Percentiles rank a stretch among this genome's conserved stretches.
These are phyloP conservation scores for Trebouxia gelatinosa DNA, from an alignment of 163 green algal species.

Conservation along the genomic window DNA sequence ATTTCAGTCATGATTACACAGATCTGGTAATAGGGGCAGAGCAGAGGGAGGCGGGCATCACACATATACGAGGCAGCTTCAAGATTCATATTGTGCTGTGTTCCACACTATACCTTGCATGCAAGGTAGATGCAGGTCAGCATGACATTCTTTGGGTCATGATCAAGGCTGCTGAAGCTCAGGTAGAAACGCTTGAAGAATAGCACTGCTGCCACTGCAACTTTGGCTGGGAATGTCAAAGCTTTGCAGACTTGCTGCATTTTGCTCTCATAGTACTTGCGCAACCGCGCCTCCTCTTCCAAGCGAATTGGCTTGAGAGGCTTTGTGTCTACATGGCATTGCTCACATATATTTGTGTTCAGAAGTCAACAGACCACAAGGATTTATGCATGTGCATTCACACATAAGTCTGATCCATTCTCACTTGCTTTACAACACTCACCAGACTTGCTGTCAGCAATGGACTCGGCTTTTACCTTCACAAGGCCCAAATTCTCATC, in stretches of 20 bases:
- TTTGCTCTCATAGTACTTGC: slow-evolving; percentile 55
- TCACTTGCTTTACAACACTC: neutral
- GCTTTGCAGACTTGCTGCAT: slow-evolving; percentile 52
- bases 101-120: slow-evolving; percentile 74
- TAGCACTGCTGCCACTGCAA: slow-evolving; percentile 57
- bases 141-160: slow-evolving; percentile 69
- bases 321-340: no score
- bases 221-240: slow-evolving; percentile 41
- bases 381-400: neutral
- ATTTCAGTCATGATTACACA: no score
- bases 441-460: no score
- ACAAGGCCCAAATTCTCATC: no score
- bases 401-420: neutral
- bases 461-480: no score
- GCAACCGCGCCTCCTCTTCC: slow-evolving; percentile 57
- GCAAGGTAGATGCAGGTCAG: slow-evolving; percentile 83
- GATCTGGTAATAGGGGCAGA: no score
- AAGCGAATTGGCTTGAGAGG: slow-evolving; percentile 42
- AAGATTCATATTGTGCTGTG: no score
- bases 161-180: slow-evolving; percentile 56
- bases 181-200: slow-evolving; percentile 83
- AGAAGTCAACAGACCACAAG: neutral
- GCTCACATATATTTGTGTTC: no score
- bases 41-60: no score
- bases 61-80: no score